Base-by-base conservation (phyloP, 371 early-diverging fungal genomes). In the Rhizopus sp. region DNA sequence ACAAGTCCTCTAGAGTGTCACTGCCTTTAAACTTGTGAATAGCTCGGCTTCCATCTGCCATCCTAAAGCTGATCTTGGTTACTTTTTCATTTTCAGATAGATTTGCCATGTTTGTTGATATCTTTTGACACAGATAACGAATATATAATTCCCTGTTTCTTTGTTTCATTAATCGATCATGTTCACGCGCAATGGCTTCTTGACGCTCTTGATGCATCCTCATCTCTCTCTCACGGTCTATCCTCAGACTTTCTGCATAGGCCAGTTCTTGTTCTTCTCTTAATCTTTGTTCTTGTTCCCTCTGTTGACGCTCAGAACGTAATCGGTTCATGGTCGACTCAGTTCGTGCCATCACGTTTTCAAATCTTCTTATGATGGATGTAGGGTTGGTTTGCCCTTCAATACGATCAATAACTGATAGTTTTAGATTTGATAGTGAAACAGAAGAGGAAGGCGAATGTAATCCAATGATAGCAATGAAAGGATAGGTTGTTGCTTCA, bases 251-350 rank as follows among this genome's bases (percentile, higher is more conserved):
- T 31, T 83, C 88, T 58, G 82, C 82, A 60, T 95, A 95, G 1
- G 93, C 96, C 37, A 71, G 72, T 52, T 94, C 93, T 71, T 95
- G 96, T 62, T 93, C 89, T 67, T 90, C 85, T 29, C 93, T 75
- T 32, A 95, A 72, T 15, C 55, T 69, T n/a, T 93, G 80, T 7
- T 88, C 85, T 48, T 72, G 61, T 29, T 89, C 92, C 5, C 84
- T 81, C 47, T 82, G 87, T 42, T 81, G 76, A 48, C 89, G 81
- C 54, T 89, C 89, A 3, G 66, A 69, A 1, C 64, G 86, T 10
- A 85, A 70, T 5, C 72, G 77, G 7, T 69, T 64, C 23, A 90
- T 45, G 1, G 74, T 71, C 1, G 80, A 70, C 3, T 81, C 87
- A 35, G 87, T 72, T 29, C 84, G 79, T 7, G 73, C 69, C 5